Evolutionary conservation across 202 grass and related monocot species (phyloP), one percentile per base, ranked within the genome.

Genomic region (Schoenoplectus triqueter): DNA sequence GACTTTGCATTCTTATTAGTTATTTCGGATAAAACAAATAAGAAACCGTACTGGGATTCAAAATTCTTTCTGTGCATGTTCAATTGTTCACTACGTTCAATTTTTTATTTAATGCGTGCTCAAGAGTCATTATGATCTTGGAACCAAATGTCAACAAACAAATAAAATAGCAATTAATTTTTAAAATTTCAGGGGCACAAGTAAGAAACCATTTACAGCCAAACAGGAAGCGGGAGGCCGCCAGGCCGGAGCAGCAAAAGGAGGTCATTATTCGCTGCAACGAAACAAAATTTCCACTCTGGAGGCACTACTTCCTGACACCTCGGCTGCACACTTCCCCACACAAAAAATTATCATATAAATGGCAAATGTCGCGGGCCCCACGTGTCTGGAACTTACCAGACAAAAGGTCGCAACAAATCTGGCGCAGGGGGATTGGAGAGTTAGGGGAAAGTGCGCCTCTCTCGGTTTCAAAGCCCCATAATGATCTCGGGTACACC

Each of bases 401-500:
- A 59, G n/a, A 82, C 44, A 50, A 31, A 82, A 82, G 14, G 31
- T 50, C 41, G 5, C 64, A 2, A 31, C 3, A 49, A 31, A 65
- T 10, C 46, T 31, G 73, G 11, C 11, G 52, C 73, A 74, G 70
- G 14, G 10, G 15, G 3, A 0, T 31, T 31, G 31, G 31, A 31
- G 31, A 31, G 1, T 0, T 31, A 31, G 31, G 21, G 42, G 20
- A 64, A 64, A 81, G 62, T 64, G 78, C 9, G 79, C 46, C 14
- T 31, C 31, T 31, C 31, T 1, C 31, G 31, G 31, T 31, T 31
- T 22, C 59, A 61, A 51, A 64, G 22, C 68, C 83, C 83, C 66
- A 85, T 52, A 41, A 77, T 75, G 83, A 73, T 85, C 40, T 22
- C 22, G 20, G 55, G 83, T 85, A 85, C 83, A 63, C 13, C 48